Base-by-base conservation (phyloP, 768 basidiomycete species). In the Agrocybe praecox region DNA sequence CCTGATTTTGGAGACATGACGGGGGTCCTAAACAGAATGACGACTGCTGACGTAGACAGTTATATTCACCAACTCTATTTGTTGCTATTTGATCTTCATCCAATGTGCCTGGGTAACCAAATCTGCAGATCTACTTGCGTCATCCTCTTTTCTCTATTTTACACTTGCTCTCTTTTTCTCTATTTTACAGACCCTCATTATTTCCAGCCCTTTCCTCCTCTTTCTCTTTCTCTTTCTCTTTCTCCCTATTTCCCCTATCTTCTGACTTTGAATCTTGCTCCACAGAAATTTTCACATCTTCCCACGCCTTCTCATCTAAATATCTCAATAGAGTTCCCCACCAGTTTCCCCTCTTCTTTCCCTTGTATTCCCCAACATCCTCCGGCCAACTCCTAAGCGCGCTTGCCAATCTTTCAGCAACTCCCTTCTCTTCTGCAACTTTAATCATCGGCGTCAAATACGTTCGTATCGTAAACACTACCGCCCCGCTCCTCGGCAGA, bases 391-490 rank as follows among this genome's bases (percentile, higher is more conserved):
- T 83, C 56, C 82, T 71, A 49, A 90, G 71, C 6, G 87, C 86
- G 48, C 81, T 81, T 14, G 83, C 87, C 65, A 91, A 70, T 49
- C 89, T 73, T 29, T 79, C 84, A 0, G 87, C 79, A 11, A 87
- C 81, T 0, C 84, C 87, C 8, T 72, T 72, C 67, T 90, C 90
- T 51, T 70, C 64, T 14, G 57, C 75, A 1, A 90, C 68, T 36
- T 80, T 78, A 21, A 74, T 77, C 33, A 89, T 67, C 19, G 81
- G 81, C 42, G 79, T 79, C 53, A 86, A 50, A 70, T 89, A 89
- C 47, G 85, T 86, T 36, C 88, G 77, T 63, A 90, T 86, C 51
- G 84, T 87, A 68, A 92, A 91, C 40, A 86, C 69, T 34, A 90
- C 77, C 1, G 81, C 87, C 11, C 89, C 88, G 42, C 82, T 83